A percentile compares a stretch with the other conserved stretches of the same genome.
These are phyloP conservation scores for Saccharomycopsis crataegensis DNA, from an alignment of 1,139 yeast species.

Conservation along the genomic window DNA sequence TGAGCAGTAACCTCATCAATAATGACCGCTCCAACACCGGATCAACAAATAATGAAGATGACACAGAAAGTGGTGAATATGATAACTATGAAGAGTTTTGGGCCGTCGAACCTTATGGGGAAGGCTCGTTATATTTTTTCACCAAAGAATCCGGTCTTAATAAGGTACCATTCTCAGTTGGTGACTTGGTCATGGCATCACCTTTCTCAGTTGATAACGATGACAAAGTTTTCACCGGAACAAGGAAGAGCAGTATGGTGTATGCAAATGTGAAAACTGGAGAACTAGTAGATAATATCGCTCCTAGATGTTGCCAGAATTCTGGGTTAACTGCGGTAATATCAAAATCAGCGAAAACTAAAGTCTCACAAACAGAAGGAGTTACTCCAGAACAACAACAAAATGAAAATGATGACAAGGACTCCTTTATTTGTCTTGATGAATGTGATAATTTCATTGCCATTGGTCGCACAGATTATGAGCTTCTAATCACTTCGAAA, in stretches of 20 bases:
- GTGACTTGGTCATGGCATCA: conserved; percentile 70
- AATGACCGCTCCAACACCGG: conserved; percentile 17
- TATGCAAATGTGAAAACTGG: conserved; percentile 74
- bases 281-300: conserved; percentile 37
- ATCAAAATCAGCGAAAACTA: no score
- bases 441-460: conserved; percentile 26
- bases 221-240: conserved; percentile 86
- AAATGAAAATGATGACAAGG: not conserved
- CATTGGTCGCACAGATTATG: conserved; percentile 42
- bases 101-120: conserved; percentile 88
- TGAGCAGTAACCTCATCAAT: conserved; percentile 23
- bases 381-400: no score
- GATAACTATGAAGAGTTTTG: conserved; percentile 39
- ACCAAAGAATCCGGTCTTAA: conserved; percentile 71
- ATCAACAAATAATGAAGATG: conserved; percentile 25
- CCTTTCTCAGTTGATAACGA: conserved; percentile 77
- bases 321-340: not conserved
- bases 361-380: no score
- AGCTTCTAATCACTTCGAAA: conserved; percentile 56
- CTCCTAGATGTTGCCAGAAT: conserved; percentile 2
- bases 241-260: conserved; percentile 67
- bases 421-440: conserved; percentile 4
- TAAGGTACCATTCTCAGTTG: conserved; percentile 74
- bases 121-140: conserved; percentile 82
- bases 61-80: conserved; percentile 17